Conservation (phyloP, 2,329 filamentous ascomycete genomes). For the Calonectria pteridis region DNA sequence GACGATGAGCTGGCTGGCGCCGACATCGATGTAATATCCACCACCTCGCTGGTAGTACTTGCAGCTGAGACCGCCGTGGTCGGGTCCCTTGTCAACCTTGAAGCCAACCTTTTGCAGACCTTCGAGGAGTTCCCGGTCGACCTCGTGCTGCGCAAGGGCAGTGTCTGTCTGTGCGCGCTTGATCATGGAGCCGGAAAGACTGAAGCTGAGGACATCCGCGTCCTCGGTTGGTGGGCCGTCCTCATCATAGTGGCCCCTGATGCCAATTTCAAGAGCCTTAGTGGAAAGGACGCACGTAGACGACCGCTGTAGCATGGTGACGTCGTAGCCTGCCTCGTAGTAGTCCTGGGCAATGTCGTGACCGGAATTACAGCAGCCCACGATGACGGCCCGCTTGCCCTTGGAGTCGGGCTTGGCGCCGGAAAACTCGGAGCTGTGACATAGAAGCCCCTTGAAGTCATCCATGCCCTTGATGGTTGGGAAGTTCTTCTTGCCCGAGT, state of each 20-base stretch:
- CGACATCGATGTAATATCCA: neutral
- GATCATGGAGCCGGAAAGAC: neutral
- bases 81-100: neutral
- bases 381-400: neutral
- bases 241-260: neutral
- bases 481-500: slow-evolving; percentile 11
- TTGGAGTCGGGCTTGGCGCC: neutral
- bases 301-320: neutral
- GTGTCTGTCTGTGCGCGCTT: neutral
- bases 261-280: neutral
- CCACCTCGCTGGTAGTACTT: slow-evolving; percentile 1
- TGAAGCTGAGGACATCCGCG: neutral
- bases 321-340: slow-evolving; percentile 1
- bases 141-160: neutral
- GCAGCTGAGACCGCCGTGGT: neutral
- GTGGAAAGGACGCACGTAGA: neutral
- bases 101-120: neutral
- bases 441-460: neutral
- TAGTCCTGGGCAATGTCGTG: neutral
- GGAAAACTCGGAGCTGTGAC: neutral
- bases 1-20: neutral
- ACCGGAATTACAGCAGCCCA: neutral
- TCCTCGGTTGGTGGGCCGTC: neutral
- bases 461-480: neutral
- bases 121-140: neutral